phyloP scores from a whole-genome alignment of 2,329 filamentous ascomycete species.

The Rutstroemia sp. region DNA sequence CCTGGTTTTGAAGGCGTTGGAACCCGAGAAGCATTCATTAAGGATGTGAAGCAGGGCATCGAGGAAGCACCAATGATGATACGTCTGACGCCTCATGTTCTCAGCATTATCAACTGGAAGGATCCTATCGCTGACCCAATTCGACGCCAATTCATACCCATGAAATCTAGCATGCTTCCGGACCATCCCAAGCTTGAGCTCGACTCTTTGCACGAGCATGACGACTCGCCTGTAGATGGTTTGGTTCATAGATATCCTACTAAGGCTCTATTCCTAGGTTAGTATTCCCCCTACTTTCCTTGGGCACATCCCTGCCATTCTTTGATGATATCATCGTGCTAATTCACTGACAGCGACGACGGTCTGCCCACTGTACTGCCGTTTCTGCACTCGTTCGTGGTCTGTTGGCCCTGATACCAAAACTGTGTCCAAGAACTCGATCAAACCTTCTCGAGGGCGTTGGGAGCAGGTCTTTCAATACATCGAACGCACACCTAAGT shows the following conservation, averaged over 20 bases:
- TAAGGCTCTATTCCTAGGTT: conserved; percentile 54
- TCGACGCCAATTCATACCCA: conserved; percentile 52
- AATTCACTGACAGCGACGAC: conserved; percentile 40
- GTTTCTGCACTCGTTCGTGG: conserved; percentile 55
- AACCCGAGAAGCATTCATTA: conserved; percentile 45
- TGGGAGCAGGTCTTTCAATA: conserved; percentile 52
- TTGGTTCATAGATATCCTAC: conserved; percentile 58
- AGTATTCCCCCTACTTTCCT: conserved; percentile 15
- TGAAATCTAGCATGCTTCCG: conserved; percentile 43
- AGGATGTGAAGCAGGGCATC: conserved; percentile 46
- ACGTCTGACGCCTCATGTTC: conserved; percentile 51
- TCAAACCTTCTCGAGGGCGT: conserved; percentile 35
- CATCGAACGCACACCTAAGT: conserved; percentile 40
- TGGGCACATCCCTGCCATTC: neutral
- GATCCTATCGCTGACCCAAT: conserved; percentile 53
- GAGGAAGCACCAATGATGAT: conserved; percentile 51
- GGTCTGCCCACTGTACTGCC: conserved; percentile 56
- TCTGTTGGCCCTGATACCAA: conserved; percentile 49
- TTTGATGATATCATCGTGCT: conserved; percentile 12
- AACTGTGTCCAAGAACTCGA: conserved; percentile 38
- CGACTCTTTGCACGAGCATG: conserved; percentile 52
- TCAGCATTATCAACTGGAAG: conserved; percentile 52
- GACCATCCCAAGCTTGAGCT: conserved; percentile 48
- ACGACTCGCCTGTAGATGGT: conserved; percentile 48
- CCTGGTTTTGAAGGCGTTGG: conserved; percentile 32